Percentiles rank a stretch among this genome's conserved stretches.
Evolutionary conservation across 2,329 filamentous ascomycete species (phyloP).

Genomic region (Ophiostoma piceae): DNA sequence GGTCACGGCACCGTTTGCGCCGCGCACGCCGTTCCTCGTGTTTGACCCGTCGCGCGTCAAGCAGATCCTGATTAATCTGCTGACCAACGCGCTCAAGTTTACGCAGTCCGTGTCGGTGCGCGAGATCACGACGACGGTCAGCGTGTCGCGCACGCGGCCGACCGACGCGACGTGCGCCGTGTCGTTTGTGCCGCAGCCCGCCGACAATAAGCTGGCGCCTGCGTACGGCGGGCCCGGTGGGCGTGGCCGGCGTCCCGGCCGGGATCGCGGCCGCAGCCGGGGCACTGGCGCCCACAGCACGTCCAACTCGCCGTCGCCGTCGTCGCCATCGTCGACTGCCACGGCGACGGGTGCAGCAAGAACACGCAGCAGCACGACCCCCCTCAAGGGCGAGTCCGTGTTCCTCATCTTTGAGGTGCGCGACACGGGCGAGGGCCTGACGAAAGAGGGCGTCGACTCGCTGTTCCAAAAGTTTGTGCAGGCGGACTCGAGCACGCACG

Average conservation of each 20-base stretch:
- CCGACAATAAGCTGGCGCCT: constrained; percentile 19
- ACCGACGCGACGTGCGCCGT: constrained; percentile 44
- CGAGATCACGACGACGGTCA: constrained; percentile 48
- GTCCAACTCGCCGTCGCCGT: background rate
- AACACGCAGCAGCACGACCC: background rate
- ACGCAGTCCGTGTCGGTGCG: constrained; percentile 59
- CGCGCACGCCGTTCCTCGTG: constrained; percentile 57
- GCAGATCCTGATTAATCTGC: constrained; percentile 74
- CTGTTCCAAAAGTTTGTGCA: constrained; percentile 77
- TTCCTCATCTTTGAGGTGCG: constrained; percentile 69
- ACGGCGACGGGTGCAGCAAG: background rate
- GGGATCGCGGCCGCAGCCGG: constrained; percentile 9
- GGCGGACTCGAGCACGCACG: constrained; percentile 68
- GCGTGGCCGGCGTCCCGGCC: background rate
- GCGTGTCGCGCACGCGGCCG: constrained; percentile 40
- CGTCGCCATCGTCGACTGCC: background rate
- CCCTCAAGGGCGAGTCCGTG: constrained; percentile 41
- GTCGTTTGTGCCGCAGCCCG: constrained; percentile 54
- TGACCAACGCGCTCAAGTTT: constrained; percentile 79
- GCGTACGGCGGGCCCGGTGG: constrained; percentile 13
- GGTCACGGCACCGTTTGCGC: constrained; percentile 31
- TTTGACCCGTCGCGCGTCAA: constrained; percentile 69
- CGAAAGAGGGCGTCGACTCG: constrained; percentile 63
- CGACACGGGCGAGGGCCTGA: constrained; percentile 72
- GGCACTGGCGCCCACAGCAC: background rate